Percentiles rank a stretch among this genome's conserved stretches.
Conservation (phyloP, 1,284 basidiomycete species). For the Sparassis latifolia region DNA sequence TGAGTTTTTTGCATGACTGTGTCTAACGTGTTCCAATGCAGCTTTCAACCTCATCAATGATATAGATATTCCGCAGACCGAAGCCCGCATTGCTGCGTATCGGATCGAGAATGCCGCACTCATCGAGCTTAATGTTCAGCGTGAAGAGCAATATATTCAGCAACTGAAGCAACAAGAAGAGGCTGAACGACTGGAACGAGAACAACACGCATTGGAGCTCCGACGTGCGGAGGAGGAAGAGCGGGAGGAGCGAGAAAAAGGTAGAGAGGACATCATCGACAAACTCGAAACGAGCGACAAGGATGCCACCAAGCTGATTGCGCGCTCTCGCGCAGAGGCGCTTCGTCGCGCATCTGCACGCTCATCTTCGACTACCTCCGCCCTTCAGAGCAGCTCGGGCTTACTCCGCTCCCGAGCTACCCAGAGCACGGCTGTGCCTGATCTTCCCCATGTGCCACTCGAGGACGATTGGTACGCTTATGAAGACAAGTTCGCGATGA, state of each 20-base stretch:
- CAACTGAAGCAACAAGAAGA: constrained; percentile 73
- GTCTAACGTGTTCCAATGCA: constrained; percentile 22
- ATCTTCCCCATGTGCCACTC: constrained; percentile 70
- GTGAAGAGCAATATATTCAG: constrained; percentile 69
- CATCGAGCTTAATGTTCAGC: constrained; percentile 74
- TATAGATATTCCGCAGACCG: constrained; percentile 80
- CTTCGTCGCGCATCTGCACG: constrained; percentile 52
- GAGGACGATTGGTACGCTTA: constrained; percentile 73
- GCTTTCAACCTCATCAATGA: constrained; percentile 96
- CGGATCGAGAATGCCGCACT: constrained; percentile 74
- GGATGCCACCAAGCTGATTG: constrained; percentile 61
- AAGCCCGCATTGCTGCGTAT: constrained; percentile 77
- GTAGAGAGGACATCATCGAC: constrained; percentile 71
- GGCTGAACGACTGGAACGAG: constrained; percentile 59
- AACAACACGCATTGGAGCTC: constrained; percentile 63
- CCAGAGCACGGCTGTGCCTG: constrained; percentile 55
- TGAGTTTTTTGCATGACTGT: background rate
- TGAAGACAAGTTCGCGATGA: constrained; percentile 57
- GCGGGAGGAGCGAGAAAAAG: constrained; percentile 70
- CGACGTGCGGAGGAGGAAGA: constrained; percentile 69
- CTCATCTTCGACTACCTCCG: constrained; percentile 27
- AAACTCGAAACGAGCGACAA: constrained; percentile 71
- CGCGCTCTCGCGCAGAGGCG: constrained; percentile 61
- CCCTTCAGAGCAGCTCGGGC: constrained; percentile 43
- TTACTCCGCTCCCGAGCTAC: constrained; percentile 51